Evolutionary conservation across 169 alveolate genomes (phyloP).

Genomic region (Plasmodium coatneyi): DNA sequence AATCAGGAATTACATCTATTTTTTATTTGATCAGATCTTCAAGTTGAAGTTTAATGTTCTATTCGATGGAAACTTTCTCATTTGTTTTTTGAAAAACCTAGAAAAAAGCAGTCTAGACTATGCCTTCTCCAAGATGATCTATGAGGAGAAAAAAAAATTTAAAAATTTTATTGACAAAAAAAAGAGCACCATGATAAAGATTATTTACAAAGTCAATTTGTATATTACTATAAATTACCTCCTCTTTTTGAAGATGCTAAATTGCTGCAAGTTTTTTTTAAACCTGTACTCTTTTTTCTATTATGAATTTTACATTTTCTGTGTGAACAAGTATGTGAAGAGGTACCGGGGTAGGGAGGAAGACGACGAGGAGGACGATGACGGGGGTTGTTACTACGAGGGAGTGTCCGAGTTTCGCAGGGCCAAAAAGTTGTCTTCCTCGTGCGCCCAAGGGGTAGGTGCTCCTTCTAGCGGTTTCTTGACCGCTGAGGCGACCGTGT

Average conservation of each 20-base stretch:
- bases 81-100: constrained; percentile 50
- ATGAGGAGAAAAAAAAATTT: constrained; percentile 19
- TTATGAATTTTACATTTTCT: constrained; percentile 68
- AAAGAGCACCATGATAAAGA: constrained; percentile 33
- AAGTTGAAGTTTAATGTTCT: constrained; percentile 17
- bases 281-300: constrained; percentile 45
- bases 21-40: constrained; percentile 47
- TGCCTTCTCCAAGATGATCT: constrained; percentile 52
- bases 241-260: constrained; percentile 48
- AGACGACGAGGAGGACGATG: not conserved
- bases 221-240: constrained; percentile 58
- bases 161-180: constrained; percentile 37
- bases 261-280: constrained; percentile 44
- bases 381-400: not conserved
- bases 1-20: constrained; percentile 51
- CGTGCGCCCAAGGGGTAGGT: not conserved
- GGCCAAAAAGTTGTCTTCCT: not conserved
- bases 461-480: not conserved
- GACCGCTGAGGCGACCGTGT: not conserved
- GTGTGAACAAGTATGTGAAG: constrained; percentile 36
- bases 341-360: not conserved
- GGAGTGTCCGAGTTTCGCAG: not conserved
- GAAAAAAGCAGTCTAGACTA: constrained; percentile 69
- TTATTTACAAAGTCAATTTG: constrained; percentile 50
- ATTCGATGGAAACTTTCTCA: constrained; percentile 4